phyloP scores from a whole-genome alignment of 2,329 filamentous ascomycete genomes.

The Zymoseptoria ardabiliae region DNA sequence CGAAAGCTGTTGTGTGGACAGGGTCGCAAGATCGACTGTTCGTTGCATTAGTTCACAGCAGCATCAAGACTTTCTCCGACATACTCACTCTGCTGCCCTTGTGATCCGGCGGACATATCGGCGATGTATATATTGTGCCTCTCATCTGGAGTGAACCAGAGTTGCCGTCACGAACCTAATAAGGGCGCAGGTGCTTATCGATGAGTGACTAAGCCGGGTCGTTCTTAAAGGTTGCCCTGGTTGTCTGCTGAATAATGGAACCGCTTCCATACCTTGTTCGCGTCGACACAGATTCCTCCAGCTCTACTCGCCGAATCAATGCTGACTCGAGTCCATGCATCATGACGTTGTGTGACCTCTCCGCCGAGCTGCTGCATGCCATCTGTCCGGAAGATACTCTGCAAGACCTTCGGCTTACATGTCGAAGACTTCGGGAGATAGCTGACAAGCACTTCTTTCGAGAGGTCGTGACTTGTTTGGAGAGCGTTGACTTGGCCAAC shows the following conservation, averaged over 20 bases:
- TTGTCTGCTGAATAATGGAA: no score
- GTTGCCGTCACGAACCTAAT: background rate
- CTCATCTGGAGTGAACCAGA: background rate
- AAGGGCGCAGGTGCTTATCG: background rate
- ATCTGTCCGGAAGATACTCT: background rate
- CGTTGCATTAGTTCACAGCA: conserved; percentile 5
- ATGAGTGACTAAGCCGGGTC: background rate
- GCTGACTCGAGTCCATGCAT: background rate
- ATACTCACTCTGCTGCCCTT: conserved; percentile 9
- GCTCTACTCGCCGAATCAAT: no score
- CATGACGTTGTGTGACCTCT: background rate
- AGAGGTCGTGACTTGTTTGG: background rate
- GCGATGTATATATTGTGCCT: background rate
- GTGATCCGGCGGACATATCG: conserved; percentile 2
- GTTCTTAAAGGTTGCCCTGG: no score
- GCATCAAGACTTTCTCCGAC: background rate
- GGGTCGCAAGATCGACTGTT: conserved; percentile 62
- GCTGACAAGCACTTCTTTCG: background rate
- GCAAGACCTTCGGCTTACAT: background rate
- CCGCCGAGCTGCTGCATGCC: background rate
- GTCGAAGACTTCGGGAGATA: background rate
- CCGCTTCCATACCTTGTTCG: no score
- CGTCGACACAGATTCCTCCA: no score
- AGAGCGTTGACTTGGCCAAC: background rate
- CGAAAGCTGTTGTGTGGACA: conserved; percentile 77